Percentiles rank a stretch among this genome's conserved stretches.
phyloP scores from a whole-genome alignment of 2,329 filamentous ascomycete species.

The Sporothrix mexicana region DNA sequence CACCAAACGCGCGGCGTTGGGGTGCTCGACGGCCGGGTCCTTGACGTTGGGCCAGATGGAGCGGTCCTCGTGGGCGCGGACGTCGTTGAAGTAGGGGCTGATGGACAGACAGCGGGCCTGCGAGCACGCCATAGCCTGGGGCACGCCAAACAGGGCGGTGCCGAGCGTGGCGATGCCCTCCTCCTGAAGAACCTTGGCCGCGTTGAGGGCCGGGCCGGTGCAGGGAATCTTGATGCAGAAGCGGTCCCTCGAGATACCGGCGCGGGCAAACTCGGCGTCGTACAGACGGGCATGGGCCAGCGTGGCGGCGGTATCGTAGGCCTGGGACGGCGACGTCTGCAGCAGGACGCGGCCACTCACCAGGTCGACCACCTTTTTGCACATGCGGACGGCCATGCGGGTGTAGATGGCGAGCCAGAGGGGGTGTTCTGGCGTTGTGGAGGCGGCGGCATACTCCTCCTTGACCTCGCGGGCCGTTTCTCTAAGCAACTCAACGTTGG shows the following conservation, averaged over 20 bases:
- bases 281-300: slow-evolving; percentile 55
- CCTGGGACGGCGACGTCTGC: slow-evolving; percentile 54
- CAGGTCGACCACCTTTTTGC: slow-evolving; percentile 53
- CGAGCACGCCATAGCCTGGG: slow-evolving; percentile 56
- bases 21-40: slow-evolving; percentile 55
- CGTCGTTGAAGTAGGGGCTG: slow-evolving; percentile 58
- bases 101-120: slow-evolving; percentile 56
- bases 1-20: slow-evolving; percentile 54
- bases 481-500: slow-evolving; percentile 51
- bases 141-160: slow-evolving; percentile 54
- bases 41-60: slow-evolving; percentile 54
- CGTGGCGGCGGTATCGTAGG: slow-evolving; percentile 53
- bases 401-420: slow-evolving; percentile 56
- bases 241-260: slow-evolving; percentile 52
- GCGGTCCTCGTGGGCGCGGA: slow-evolving; percentile 50
- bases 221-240: slow-evolving; percentile 60
- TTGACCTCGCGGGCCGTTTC: slow-evolving; percentile 53
- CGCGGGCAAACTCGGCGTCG: slow-evolving; percentile 53
- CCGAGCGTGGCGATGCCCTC: slow-evolving; percentile 55
- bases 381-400: slow-evolving; percentile 54
- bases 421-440: background rate
- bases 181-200: slow-evolving; percentile 49
- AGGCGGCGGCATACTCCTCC: slow-evolving; percentile 43
- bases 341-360: slow-evolving; percentile 56
- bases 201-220: slow-evolving; percentile 55